Percentiles rank a stretch among this genome's conserved stretches.
phyloP scores from a whole-genome alignment of 2,329 filamentous ascomycete genomes.

The Coccinonectria pachysandricola region DNA sequence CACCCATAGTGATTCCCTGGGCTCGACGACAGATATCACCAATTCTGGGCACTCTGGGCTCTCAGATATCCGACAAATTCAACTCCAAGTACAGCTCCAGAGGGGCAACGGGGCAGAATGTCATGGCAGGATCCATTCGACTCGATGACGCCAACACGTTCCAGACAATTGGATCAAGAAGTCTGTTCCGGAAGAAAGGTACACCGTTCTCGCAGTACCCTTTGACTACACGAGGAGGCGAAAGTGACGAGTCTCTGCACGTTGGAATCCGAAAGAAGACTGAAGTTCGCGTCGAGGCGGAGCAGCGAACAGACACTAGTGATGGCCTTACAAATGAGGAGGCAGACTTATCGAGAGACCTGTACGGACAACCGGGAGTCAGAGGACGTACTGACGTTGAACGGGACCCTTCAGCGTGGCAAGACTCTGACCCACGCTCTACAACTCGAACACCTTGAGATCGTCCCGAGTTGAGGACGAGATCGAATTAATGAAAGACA shows the following conservation, averaged over 20 bases:
- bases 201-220: conserved; percentile 5
- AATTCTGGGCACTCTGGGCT: conserved; percentile 5
- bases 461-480: too few species aligned
- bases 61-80: conserved; percentile 1
- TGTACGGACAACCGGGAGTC: conserved; percentile 7
- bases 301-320: background rate
- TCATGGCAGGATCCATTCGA: conserved; percentile 7
- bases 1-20: conserved; percentile 30
- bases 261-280: conserved; percentile 7
- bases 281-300: conserved; percentile 5
- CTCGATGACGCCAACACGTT: conserved; percentile 4
- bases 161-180: conserved; percentile 1
- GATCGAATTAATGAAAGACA: too few species aligned
- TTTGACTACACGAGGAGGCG: conserved; percentile 2
- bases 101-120: conserved; percentile 4
- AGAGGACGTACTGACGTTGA: conserved; percentile 3
- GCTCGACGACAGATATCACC: conserved; percentile 12
- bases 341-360: conserved; percentile 2
- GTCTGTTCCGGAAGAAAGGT: conserved; percentile 2
- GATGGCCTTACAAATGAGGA: too few species aligned
- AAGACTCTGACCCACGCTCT: conserved; percentile 9
- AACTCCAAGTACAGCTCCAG: conserved; percentile 3
- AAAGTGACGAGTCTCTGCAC: conserved; percentile 5
- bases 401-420: conserved; percentile 1
- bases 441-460: conserved; percentile 7